phyloP scores from a whole-genome alignment of 2,329 filamentous ascomycete genomes.

The Hymenoscyphus albidus region DNA sequence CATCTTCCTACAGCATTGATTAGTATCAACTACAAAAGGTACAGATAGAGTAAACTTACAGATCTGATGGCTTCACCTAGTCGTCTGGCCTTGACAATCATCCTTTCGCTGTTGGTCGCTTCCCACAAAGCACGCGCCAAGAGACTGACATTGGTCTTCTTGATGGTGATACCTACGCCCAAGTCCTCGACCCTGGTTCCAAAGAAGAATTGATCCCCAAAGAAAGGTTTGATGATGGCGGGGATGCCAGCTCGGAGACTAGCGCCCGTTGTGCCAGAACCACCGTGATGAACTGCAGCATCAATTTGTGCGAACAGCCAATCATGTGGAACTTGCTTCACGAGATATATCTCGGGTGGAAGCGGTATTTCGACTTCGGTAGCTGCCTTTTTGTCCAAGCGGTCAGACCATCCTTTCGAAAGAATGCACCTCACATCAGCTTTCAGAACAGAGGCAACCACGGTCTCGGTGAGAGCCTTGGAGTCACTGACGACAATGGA shows the following conservation, averaged over 20 bases:
- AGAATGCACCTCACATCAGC: constrained; percentile 92
- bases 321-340: constrained; percentile 89
- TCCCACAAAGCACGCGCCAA: constrained; percentile 89
- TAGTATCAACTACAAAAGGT: constrained; percentile 21
- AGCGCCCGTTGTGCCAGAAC: constrained; percentile 90
- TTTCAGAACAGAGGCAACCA: constrained; percentile 85
- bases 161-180: constrained; percentile 84
- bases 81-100: constrained; percentile 80
- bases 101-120: constrained; percentile 81
- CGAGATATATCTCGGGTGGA: constrained; percentile 78
- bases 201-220: constrained; percentile 97
- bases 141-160: constrained; percentile 80
- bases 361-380: constrained; percentile 57
- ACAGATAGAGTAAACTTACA: constrained; percentile 48
- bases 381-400: constrained; percentile 57
- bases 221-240: constrained; percentile 94
- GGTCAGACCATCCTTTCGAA: constrained; percentile 96
- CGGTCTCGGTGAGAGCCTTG: constrained; percentile 81
- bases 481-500: constrained; percentile 93
- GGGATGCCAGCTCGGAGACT: constrained; percentile 87
- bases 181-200: constrained; percentile 85
- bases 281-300: constrained; percentile 90
- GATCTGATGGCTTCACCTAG: constrained; percentile 84
- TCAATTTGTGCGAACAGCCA: constrained; percentile 96
- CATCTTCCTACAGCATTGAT: constrained; percentile 64